Conservation (phyloP, 805 yeast species). For the Candida cerambycidarum region DNA sequence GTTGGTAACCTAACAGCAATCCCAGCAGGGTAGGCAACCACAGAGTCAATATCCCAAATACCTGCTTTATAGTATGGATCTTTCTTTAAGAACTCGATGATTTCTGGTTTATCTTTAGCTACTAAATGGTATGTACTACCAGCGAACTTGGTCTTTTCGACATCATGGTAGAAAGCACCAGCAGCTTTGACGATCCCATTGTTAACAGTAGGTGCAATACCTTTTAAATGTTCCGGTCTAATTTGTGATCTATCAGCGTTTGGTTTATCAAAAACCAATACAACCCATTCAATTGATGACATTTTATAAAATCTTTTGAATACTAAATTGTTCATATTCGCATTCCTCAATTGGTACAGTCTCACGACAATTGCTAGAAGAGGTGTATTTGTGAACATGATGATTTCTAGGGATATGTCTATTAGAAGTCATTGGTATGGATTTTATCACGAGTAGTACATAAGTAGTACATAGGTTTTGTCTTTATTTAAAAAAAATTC, state of each 20-base stretch:
- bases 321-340: slow-evolving; percentile 8
- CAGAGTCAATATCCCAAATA: slow-evolving; percentile 72
- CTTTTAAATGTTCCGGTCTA: slow-evolving; percentile 49
- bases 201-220: slow-evolving; percentile 31
- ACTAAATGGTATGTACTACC: slow-evolving; percentile 66
- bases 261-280: slow-evolving; percentile 68
- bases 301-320: slow-evolving; percentile 15
- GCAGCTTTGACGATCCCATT: slow-evolving; percentile 41
- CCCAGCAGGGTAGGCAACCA: slow-evolving; percentile 54
- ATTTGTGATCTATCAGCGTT: slow-evolving; percentile 53
- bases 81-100: slow-evolving; percentile 57
- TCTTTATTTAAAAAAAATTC: too few relatives aligned
- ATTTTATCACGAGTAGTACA: too few relatives aligned
- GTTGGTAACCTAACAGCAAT: slow-evolving; percentile 37
- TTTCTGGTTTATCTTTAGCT: slow-evolving; percentile 67
- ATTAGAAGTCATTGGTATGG: too few relatives aligned
- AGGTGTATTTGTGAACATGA: too few relatives aligned
- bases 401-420: too few relatives aligned
- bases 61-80: slow-evolving; percentile 67
- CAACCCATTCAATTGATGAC: slow-evolving; percentile 56
- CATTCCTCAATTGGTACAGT: too few relatives aligned
- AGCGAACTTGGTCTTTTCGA: slow-evolving; percentile 51
- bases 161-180: slow-evolving; percentile 45
- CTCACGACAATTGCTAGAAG: too few relatives aligned
- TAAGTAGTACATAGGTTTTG: too few relatives aligned